Base-by-base conservation (phyloP, 2,329 filamentous ascomycete species). In the Ophiostoma himal-ulmi region DNA sequence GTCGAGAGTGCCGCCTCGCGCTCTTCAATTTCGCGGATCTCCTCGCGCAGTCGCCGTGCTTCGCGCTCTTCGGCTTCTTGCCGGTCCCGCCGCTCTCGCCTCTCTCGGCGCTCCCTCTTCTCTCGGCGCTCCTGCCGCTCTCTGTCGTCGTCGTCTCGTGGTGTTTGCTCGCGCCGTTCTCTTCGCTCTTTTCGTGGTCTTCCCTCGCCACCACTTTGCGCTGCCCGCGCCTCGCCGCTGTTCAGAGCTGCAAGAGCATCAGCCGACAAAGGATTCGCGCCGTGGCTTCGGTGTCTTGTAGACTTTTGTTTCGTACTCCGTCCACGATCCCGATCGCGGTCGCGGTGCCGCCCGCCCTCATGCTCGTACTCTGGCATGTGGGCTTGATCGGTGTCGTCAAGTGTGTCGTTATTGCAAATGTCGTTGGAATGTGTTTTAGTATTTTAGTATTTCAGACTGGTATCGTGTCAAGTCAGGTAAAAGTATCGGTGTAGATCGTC, bases 191-290 rank as follows among this genome's bases (percentile, higher is more conserved):
- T 68, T 39, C 62, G 34, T 62, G n/a, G 52, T 11, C 52, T 20
- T 7, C 14, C 30, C 22, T 36, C 60, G 68, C 67, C 37, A 37
- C 30, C 68, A 48, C 22, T 57, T 7, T 30, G 60, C 13, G 41
- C 22, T 48, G 57, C 44, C 17, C 36, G 34, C 22, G n/a, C 67
- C 70, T 4, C 65, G 20, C 41, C 75, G 1, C 74, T 72, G 54
- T 77, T 76, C 17, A 77, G 71, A 22, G 73, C 73, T 0, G 75
- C 75, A 34, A 77, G 70, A 1, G 76, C 77, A 54, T 77, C 76
- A 10, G 71, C 66, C 6, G 77, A 78, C n/a, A 77, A 69, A 0
- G 71, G 68, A 13, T 75, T 75, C 3, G 73, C 69, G 70, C 70
- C 71, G 14, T 71, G 70, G 26, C 67, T 66, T 20, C 52, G 68